Base-by-base conservation (phyloP, 805 yeast genomes). In the Metschnikowia shivogae region DNA sequence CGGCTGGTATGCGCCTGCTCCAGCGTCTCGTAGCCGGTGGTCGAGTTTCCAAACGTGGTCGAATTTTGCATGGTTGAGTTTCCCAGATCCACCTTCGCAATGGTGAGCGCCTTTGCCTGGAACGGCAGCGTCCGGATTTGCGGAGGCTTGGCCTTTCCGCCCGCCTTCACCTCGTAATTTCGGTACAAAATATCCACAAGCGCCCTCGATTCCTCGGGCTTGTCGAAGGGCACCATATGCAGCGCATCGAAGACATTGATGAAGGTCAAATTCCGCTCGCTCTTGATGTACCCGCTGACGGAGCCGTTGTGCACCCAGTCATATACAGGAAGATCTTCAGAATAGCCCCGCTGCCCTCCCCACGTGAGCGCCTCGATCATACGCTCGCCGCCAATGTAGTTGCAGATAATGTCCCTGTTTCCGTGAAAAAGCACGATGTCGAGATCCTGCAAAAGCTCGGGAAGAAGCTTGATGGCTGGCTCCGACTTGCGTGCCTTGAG, bases 161-260 rank as follows among this genome's bases (percentile, higher is more conserved):
- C 53, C 8, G 45, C 50, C 4, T 42, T 43, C 5, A 43, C 49
- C 0, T 56, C 55, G 17, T 40, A 46, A 19, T 52, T 53, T 13
- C 53, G 49, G 13, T 48, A 56, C 33, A 73, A 55, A 19, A 78
- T 48, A 56, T 88, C 89, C 34, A 89, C 66, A 48, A 90, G 64
- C 13, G 89, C 88, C 52, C 89, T 73, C 6, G 90, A 77, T 24
- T 77, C 73, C 37, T 74, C 79, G 1, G 93, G 86, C 42, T 78
- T 67, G 61, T 90, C 97, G 53, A 78, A 83, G 1, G 98, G 96
- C 22, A 89, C 93, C 98, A 93, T 92, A 60, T 93, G 98, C 3
- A 96, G 84, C 0, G 96, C 80, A 54, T 87, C 79, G 60, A 66
- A 78, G 1, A 92, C 79, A 46, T 80, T 79, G 28, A 86, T 80